Conservation (phyloP, 2,329 filamentous ascomycete genomes). For the Colletotrichum cuscutae region DNA sequence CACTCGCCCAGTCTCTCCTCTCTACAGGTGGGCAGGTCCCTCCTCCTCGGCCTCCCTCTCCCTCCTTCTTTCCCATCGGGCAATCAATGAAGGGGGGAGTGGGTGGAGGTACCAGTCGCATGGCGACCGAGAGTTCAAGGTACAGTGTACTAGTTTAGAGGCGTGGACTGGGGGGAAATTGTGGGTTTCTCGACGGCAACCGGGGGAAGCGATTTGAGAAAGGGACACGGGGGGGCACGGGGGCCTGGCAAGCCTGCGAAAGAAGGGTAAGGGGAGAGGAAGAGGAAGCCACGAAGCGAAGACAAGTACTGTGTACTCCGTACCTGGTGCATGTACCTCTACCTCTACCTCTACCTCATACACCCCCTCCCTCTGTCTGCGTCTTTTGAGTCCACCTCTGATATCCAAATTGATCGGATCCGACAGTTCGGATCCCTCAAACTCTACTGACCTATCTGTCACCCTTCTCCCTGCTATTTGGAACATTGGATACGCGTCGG, state of each 20-base stretch:
- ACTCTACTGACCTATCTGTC: background rate
- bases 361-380: background rate
- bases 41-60: background rate
- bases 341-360: background rate
- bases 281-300: background rate
- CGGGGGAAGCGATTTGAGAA: background rate
- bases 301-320: conserved; percentile 15
- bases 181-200: conserved; percentile 1
- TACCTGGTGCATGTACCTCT: background rate
- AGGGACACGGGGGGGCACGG: background rate
- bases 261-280: background rate
- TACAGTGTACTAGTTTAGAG: background rate
- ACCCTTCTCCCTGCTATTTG: background rate
- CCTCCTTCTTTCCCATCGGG: background rate
- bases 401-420: background rate
- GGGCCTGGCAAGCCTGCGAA: background rate
- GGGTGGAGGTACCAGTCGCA: conserved; percentile 17
- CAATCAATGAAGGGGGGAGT: conserved; percentile 23
- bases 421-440: background rate
- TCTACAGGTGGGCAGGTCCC: too few species aligned
- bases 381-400: background rate
- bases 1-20: background rate
- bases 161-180: conserved; percentile 1
- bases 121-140: background rate
- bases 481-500: background rate